phyloP scores from a whole-genome alignment of 108 stramenopile genomes.

The Skeletonema grethae region DNA sequence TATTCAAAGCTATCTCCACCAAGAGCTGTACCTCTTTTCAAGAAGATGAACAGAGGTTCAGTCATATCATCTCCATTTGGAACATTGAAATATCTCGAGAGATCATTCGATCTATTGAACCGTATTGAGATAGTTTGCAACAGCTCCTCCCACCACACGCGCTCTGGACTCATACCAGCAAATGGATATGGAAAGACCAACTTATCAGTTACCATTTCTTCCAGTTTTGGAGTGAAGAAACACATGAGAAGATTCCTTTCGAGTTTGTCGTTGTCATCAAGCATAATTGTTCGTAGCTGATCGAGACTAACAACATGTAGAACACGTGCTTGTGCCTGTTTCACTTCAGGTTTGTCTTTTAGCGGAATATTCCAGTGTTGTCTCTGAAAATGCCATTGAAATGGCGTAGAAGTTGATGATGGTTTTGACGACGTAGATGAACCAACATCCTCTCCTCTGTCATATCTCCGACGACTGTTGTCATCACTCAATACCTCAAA shows the following conservation, averaged over 20 bases:
- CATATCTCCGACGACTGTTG: conserved; percentile 20
- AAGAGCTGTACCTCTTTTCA: conserved; percentile 48
- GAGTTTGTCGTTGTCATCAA: conserved; percentile 43
- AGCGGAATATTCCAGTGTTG: conserved; percentile 19
- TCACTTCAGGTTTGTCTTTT: conserved; percentile 62
- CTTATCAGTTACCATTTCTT: conserved; percentile 56
- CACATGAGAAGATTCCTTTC: conserved; percentile 63
- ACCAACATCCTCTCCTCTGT: conserved; percentile 15
- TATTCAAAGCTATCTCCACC: background rate
- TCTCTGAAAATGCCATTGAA: background rate
- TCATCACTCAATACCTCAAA: conserved; percentile 21
- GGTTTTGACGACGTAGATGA: conserved; percentile 3
- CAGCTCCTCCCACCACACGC: conserved; percentile 76
- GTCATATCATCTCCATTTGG: conserved; percentile 41
- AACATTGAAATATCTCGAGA: conserved; percentile 54
- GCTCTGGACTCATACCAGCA: conserved; percentile 59
- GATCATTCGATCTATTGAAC: conserved; percentile 53
- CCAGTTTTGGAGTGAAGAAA: conserved; percentile 52
- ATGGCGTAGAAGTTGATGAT: conserved; percentile 29
- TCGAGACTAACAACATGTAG: conserved; percentile 64
- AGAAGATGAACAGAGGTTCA: conserved; percentile 57
- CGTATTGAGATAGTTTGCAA: conserved; percentile 65
- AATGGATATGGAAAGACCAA: conserved; percentile 74
- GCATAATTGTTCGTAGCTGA: conserved; percentile 66
- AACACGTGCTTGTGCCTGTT: conserved; percentile 57